Evolutionary conservation across 1,139 yeast species (phyloP), one percentile per base, ranked within the genome.

Genomic region (Sporopachydermia cereana): DNA sequence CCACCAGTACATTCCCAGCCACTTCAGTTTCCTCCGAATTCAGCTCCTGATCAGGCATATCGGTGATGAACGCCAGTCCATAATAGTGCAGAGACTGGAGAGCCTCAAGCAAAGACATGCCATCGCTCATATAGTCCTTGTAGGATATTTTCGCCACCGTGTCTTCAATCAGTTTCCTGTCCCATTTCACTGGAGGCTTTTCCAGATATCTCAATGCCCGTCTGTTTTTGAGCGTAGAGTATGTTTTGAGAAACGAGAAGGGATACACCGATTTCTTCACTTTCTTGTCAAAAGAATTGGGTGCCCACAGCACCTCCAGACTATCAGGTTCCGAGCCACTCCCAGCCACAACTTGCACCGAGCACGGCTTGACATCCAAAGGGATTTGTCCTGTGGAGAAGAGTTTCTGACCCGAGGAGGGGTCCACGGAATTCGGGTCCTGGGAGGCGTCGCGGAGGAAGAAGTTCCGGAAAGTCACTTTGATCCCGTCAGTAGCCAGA

Each of bases 361-460:
- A 50, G 41, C 50, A 46, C 45, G 66, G 55, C 17, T 46, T 46
- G n/a, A 59, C 43, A 14, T 52, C 51, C 2, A 48, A 42, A 2
- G 61, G 54, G 3, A 74, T 60, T 46, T 71, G 64, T 1, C 77
- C 80, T 0, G 91, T 81, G 7, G 84, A 76, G 59, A 83, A 80
- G 25, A 71, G 59, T 57, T 80, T 83, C 56, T 83, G 93, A 30
- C 72, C 70, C 0, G 86, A 72, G 25, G 62, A 59, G 2, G 68
- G 65, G 52, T 83, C 84, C 3, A 80, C 70, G 1, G 84, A 74
- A 14, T 55, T 59, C 0, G 64, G 55, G 2, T 76, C 64, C 2
- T 61, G 59, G 44, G 85, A 78, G 0, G 86, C 69, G 54, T 84
- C 94, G 50, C 93, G 66, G 34, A 84, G 64, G 54, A 83, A 81